Evolutionary conservation across 2,329 filamentous ascomycete genomes (phyloP), one percentile per base, ranked within the genome.

Genomic region (Sordariomycetes sp.): DNA sequence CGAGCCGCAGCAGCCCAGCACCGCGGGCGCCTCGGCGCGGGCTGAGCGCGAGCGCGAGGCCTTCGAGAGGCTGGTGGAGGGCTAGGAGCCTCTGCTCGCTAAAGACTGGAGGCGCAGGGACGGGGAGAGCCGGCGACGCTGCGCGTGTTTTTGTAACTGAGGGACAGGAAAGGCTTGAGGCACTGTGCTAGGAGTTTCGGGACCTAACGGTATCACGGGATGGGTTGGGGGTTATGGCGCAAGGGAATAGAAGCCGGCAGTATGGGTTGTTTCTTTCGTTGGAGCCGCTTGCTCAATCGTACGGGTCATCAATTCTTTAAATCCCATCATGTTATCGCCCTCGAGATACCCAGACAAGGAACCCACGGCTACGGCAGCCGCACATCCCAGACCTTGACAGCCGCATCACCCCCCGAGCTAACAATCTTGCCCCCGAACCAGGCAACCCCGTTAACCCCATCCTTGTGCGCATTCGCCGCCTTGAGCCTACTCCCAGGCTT

Each of bases 401-500:
- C 86, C 36, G 89, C 92, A 77, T 99, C 94, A 12, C 85, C 88
- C 52, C 94, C 94, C 4, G 83, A 82, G 63, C 86, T 95, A 10
- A 88, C 84, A 54, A 97, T 77, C 72, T 81, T 89, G 10, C 79
- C 82, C 32, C 78, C 79, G 15, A 89, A 77, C 90, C 92, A 99
- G 13, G 80, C 80, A 17, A 97, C 86, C 17, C 89, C 92, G 63
- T 87, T 90, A 20, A 97, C 90, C 10, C 94, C 94, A 66, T 97
- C 94, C 73, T 96, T 96, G 74, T 99, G 94, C 54, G 92, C 90
- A 66, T 96, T 95, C 24, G 84, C 73, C 15, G 84, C 86, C 74
- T 94, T 92, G 63, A 95, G 81, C 63, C 92, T 81, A 70, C 88
- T 88, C 2, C 89, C 90, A 0, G 92, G 92, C 67, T 89, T 88